A percentile compares a stretch with the other conserved stretches of the same genome.
These are phyloP conservation scores for Platanthera guangdongensis DNA, from an alignment of 106 monocot species.

Conservation along the genomic window DNA sequence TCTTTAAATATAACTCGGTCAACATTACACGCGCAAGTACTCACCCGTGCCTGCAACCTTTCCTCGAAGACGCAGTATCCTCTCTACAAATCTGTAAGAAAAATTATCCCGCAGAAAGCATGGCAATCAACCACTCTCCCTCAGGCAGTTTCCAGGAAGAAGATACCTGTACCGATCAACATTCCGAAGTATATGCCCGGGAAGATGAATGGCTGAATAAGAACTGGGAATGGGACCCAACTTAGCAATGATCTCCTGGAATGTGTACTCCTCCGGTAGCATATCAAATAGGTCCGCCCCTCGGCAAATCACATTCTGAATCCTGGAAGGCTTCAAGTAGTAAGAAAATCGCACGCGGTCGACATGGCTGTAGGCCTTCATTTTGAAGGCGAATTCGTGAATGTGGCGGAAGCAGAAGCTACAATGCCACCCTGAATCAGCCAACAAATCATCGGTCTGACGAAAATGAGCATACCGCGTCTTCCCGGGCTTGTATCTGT, in stretches of 20 bases:
- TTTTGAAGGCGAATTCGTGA: conserved; percentile 71
- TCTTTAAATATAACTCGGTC: neutral
- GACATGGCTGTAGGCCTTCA: conserved; percentile 89
- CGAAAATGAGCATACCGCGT: conserved; percentile 80
- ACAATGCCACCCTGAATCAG: conserved; percentile 91
- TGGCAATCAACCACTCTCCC: conserved; percentile 43
- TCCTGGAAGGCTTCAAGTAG: conserved; percentile 55
- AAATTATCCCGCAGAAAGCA: neutral
- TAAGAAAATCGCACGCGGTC: conserved; percentile 65
- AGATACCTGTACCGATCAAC: conserved; percentile 49
- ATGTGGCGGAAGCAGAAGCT: conserved; percentile 86
- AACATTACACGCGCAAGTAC: conserved; percentile 3
- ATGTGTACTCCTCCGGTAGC: conserved; percentile 90
- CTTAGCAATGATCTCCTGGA: conserved; percentile 72
- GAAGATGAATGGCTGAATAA: conserved; percentile 63
- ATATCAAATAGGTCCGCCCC: conserved; percentile 86
- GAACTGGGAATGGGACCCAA: conserved; percentile 68
- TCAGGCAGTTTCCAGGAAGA: conserved; percentile 66
- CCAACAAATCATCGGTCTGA: conserved; percentile 62
- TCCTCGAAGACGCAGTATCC: conserved; percentile 21
- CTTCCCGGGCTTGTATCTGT: conserved; percentile 49
- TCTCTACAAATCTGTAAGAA: neutral
- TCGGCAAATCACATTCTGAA: conserved; percentile 74
- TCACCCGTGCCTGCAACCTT: conserved; percentile 11
- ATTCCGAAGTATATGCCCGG: conserved; percentile 50